Percentiles rank a stretch among this genome's conserved stretches.
Evolutionary conservation across 2,329 filamentous ascomycete genomes (phyloP).

Genomic region (Didymella glomerata): DNA sequence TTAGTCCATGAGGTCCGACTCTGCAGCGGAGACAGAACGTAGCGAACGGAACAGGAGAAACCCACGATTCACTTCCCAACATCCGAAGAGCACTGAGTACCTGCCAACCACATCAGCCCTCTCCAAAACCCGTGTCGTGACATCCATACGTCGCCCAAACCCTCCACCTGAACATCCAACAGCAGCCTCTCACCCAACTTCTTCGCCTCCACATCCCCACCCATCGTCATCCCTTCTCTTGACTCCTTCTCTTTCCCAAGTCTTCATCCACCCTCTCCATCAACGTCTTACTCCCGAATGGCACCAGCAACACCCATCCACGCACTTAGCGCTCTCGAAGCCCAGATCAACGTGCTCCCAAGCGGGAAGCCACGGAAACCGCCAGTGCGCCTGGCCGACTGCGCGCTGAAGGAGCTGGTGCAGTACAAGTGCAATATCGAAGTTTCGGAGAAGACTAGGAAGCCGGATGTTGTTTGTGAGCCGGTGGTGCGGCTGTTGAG

Average conservation of each 20-base stretch:
- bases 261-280: constrained; percentile 7
- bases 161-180: constrained; percentile 44
- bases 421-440: constrained; percentile 70
- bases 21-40: background rate
- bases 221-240: constrained; percentile 26
- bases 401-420: constrained; percentile 65
- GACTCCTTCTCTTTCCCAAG: constrained; percentile 7
- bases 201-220: constrained; percentile 47
- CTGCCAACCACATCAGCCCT: constrained; percentile 35
- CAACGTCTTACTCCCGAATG: constrained; percentile 53
- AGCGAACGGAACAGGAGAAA: background rate
- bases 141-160: constrained; percentile 40
- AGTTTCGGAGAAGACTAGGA: constrained; percentile 47
- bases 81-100: constrained; percentile 52
- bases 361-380: constrained; percentile 62
- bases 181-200: constrained; percentile 64
- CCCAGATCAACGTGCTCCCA: constrained; percentile 61
- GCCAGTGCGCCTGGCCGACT: constrained; percentile 62
- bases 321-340: constrained; percentile 60
- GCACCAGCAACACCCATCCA: constrained; percentile 64
- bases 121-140: background rate
- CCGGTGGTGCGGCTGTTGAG: constrained; percentile 67
- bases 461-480: constrained; percentile 60
- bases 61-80: constrained; percentile 20
- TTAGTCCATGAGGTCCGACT: background rate